Percentiles rank a stretch among this genome's conserved stretches.
Conservation (phyloP, 768 basidiomycete species). For the Trametes punicea region DNA sequence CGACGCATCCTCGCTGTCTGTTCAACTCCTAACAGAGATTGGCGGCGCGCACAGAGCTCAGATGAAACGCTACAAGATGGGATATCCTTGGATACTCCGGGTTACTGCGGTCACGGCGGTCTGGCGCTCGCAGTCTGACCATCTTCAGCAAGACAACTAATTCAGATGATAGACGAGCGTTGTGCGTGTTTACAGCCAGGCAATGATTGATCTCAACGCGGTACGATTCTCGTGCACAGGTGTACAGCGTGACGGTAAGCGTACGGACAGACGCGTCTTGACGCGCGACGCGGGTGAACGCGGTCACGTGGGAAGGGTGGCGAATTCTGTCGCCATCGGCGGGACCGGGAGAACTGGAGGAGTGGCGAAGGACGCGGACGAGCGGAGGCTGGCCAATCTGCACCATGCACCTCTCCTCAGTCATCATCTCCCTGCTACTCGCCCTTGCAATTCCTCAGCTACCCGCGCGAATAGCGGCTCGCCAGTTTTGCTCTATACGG, state of each 20-base stretch:
- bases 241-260: too few species aligned
- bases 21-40: not conserved
- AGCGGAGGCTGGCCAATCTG: not conserved
- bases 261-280: not conserved
- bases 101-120: too few species aligned
- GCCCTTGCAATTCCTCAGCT: not conserved
- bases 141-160: too few species aligned
- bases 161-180: too few species aligned
- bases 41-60: not conserved
- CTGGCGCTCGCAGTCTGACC: too few species aligned
- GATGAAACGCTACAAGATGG: not conserved
- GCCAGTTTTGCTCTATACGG: not conserved
- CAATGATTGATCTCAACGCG: not conserved
- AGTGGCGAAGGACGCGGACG: too few species aligned
- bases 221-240: too few species aligned
- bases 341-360: not conserved
- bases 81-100: too few species aligned
- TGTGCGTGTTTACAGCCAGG: too few species aligned
- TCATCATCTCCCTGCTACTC: not conserved
- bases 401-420: not conserved
- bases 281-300: slow-evolving; percentile 4
- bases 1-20: not conserved
- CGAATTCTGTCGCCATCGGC: slow-evolving; percentile 24
- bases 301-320: slow-evolving; percentile 17
- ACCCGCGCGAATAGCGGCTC: not conserved